Percentiles rank a stretch among this genome's conserved stretches.
Conservation (phyloP, 192 early-diverging fungal species). For the Linnemannia schmuckeri region DNA sequence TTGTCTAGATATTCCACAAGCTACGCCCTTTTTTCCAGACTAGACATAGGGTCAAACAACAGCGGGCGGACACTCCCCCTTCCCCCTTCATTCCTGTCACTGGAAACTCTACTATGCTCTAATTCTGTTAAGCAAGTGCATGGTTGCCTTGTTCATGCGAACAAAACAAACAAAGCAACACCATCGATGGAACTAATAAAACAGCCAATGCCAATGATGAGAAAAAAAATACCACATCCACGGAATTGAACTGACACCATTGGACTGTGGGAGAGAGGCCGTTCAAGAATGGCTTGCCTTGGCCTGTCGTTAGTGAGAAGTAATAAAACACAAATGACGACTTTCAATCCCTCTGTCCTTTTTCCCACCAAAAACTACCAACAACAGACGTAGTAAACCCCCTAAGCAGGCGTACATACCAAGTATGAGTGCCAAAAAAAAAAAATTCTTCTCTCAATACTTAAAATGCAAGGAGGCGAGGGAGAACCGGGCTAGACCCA, state of each 20-base stretch:
- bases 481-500: neutral
- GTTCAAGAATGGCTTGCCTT: neutral
- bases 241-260: no score
- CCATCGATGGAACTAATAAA: neutral
- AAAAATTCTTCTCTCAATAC: neutral
- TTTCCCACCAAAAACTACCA: neutral
- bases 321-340: slow-evolving; percentile 3
- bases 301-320: neutral
- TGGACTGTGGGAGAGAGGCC: no score
- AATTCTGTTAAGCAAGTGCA: neutral
- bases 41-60: neutral
- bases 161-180: neutral
- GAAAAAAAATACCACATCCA: no score
- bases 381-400: neutral
- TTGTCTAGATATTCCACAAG: slow-evolving; percentile 5
- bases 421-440: neutral
- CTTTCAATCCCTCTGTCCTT: neutral
- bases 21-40: neutral
- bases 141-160: neutral
- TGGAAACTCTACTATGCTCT: neutral
- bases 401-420: neutral
- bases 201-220: no score
- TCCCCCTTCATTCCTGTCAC: no score
- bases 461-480: neutral
- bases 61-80: no score